phyloP scores from a whole-genome alignment of 768 basidiomycete genomes.

The Amanita thiersii region DNA sequence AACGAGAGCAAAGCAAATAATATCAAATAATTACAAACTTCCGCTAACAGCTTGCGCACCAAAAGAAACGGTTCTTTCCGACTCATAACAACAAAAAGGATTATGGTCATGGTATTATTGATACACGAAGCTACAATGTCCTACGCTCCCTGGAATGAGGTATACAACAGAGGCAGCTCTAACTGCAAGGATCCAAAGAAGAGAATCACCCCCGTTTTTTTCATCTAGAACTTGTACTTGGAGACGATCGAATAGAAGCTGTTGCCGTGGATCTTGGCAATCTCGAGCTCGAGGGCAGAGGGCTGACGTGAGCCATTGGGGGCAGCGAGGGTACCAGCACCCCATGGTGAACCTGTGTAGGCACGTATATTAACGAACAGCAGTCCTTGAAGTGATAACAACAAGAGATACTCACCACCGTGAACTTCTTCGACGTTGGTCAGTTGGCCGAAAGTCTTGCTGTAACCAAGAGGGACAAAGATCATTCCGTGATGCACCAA shows the following conservation, averaged over 20 bases:
- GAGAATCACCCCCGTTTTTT: too few relatives aligned
- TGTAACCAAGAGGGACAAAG: constrained; percentile 69
- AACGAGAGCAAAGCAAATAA: too few relatives aligned
- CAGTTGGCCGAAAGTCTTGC: constrained; percentile 32
- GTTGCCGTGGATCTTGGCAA: constrained; percentile 45
- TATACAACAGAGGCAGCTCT: too few relatives aligned
- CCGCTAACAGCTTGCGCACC: too few relatives aligned
- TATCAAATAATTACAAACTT: too few relatives aligned
- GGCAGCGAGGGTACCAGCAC: constrained; percentile 57
- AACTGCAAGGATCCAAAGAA: too few relatives aligned
- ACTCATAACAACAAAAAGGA: too few relatives aligned
- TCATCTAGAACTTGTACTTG: constrained; percentile 29
- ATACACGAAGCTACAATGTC: too few relatives aligned
- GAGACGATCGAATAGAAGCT: constrained; percentile 41
- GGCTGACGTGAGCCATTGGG: constrained; percentile 40
- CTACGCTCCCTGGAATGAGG: too few relatives aligned
- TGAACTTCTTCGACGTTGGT: constrained; percentile 37
- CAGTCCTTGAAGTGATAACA: neutral
- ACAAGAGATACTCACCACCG: constrained; percentile 38
- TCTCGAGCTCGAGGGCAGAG: constrained; percentile 37
- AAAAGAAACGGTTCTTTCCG: too few relatives aligned
- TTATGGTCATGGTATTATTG: too few relatives aligned
- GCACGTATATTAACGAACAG: constrained; percentile 7
- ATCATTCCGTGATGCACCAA: constrained; percentile 66
- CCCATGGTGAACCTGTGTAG: constrained; percentile 61